These are phyloP conservation scores for Saccharomycopsis sp. DNA, from an alignment of 805 yeast genomes.

Conservation along the genomic window DNA sequence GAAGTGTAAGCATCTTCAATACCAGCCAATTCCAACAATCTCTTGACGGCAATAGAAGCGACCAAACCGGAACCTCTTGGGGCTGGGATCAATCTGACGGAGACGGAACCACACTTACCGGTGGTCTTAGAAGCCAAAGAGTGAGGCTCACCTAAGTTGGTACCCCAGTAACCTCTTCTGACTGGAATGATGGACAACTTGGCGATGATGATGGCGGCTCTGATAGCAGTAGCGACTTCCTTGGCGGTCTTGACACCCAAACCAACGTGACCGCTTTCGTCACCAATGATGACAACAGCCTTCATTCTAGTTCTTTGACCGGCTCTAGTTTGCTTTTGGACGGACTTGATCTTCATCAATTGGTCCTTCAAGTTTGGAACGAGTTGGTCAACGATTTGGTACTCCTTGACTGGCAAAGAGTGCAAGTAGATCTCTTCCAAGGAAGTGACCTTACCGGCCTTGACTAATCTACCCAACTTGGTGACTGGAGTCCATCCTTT, in stretches of 20 bases:
- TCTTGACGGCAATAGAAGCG: conserved; percentile 99
- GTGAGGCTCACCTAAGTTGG: conserved; percentile 99
- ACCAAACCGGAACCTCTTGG: conserved; percentile 99
- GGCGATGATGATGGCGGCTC: conserved; percentile 99
- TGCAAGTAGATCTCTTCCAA: conserved; percentile 98
- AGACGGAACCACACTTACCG: conserved; percentile 99
- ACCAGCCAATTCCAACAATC: conserved; percentile 98
- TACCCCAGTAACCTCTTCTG: conserved; percentile 99
- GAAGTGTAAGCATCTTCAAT: conserved; percentile 98
- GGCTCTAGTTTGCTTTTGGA: conserved; percentile 99
- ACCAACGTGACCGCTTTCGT: conserved; percentile 99
- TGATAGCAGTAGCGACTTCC: conserved; percentile 99
- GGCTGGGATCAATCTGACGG: conserved; percentile 98
- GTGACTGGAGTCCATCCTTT: conserved; percentile 99
- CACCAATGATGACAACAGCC: conserved; percentile 99
- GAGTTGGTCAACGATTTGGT: conserved; percentile 95
- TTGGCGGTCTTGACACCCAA: conserved; percentile 99
- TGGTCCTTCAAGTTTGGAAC: conserved; percentile 95
- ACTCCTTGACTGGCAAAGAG: conserved; percentile 99
- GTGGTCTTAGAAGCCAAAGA: conserved; percentile 96
- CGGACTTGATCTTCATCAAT: conserved; percentile 99
- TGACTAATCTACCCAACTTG: conserved; percentile 99
- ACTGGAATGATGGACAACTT: conserved; percentile 98
- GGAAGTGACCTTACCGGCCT: conserved; percentile 95
- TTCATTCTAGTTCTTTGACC: conserved; percentile 99